A percentile compares a stretch with the other conserved stretches of the same genome.
Evolutionary conservation across 139 green algal species (phyloP).

Genomic region (Yamagishiella unicocca): DNA sequence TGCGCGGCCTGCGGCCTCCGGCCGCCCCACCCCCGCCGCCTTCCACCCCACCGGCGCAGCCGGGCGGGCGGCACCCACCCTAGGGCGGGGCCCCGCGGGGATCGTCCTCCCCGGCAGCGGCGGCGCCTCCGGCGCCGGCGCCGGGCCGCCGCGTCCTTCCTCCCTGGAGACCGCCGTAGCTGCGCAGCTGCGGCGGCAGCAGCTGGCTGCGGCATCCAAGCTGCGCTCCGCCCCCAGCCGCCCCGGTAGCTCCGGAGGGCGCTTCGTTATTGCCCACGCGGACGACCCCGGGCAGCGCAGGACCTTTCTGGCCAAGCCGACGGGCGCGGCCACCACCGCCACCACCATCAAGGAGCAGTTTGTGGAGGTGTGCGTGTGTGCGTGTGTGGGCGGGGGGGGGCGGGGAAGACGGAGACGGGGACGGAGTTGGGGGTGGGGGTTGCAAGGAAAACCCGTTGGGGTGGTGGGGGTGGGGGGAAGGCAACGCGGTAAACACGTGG

Average conservation of each 20-base stretch:
- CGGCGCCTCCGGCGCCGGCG: not conserved
- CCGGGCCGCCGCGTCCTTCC: not conserved
- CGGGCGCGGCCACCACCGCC: not conserved
- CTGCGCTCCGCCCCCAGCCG: not conserved
- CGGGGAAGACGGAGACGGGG: not conserved
- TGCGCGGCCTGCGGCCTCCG: not conserved
- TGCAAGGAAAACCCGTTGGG: too few relatives aligned
- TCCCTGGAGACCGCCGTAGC: not conserved
- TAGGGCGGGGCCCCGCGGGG: not conserved
- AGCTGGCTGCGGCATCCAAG: constrained; percentile 1
- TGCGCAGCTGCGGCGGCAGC: constrained; percentile 24
- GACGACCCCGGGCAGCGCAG: constrained; percentile 16
- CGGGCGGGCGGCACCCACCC: not conserved
- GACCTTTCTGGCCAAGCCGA: not conserved
- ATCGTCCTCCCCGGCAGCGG: not conserved
- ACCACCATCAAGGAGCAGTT: constrained; percentile 19
- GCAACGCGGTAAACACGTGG: too few relatives aligned
- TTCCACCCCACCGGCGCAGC: constrained; percentile 11
- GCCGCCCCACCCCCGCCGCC: not conserved
- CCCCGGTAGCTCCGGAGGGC: not conserved
- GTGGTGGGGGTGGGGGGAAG: too few relatives aligned
- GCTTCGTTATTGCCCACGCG: constrained; percentile 9
- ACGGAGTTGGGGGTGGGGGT: too few relatives aligned
- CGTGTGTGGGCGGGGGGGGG: not conserved
- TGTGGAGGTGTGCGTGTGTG: constrained; percentile 28